Base-by-base conservation (phyloP, 2,329 filamentous ascomycete species). In the Calonectria crousiana region DNA sequence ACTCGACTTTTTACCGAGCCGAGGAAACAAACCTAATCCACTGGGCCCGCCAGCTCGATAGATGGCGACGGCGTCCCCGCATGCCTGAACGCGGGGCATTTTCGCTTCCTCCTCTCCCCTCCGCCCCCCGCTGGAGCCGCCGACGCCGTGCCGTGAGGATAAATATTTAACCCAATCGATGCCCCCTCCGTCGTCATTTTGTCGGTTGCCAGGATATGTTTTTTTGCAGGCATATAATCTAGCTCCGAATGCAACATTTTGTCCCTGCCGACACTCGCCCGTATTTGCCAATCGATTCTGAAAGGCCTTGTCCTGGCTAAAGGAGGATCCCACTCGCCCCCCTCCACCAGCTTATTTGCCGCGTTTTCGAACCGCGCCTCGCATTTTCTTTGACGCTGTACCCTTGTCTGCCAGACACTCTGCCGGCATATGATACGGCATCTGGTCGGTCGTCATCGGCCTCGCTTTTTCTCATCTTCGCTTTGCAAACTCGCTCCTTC, bases 101-200 rank as follows among this genome's bases (percentile, higher is more conserved):
- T 34, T 62, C 34, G 34, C 34, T 41, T 62, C 20, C 53, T 47
- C 44, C 20, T 47, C 44, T 47, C 44, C 10, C n/a, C 44, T 23
- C 20, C 20, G 44, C 49, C 41, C 53, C 53, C 28, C 52, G n/a
- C 20, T 36, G 41, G n/a, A 52, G 53, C 51, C 51, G 52, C 32
- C 52, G n/a, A n/a, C 26, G 38, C 23, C 47, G 51, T 36, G 53
- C 49, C 28, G n/a, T 65, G 60, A 66, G 79, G 79, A 78, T 81
- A 79, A 81, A 81, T 71, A 73, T 81, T 81, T 81, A 80, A 74
- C 78, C 78, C 75, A 62, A 41, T 68, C 51, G 38, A 74, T 74
- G 56, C 73, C 72, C 72, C 72, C 71, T 77, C 75, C 60, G 66
- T 72, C 60, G 58, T 62, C 66, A 68, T 73, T 49, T 47, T 11